Evolutionary conservation across 1,139 yeast species (phyloP), one percentile per base, ranked within the genome.

Genomic region (Chernovozyma sophiae-reginae): DNA sequence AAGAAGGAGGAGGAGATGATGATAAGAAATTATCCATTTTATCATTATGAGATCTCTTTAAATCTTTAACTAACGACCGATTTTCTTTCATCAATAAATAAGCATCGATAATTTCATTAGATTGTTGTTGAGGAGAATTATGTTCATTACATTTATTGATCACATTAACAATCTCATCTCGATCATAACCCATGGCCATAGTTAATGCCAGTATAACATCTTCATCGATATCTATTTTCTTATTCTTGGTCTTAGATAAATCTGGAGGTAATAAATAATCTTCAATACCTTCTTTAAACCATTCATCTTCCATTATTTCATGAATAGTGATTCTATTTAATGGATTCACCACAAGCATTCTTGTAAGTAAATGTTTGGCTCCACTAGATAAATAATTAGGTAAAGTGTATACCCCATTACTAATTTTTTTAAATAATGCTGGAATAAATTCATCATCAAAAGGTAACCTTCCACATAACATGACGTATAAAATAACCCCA

Each of bases 381-480:
- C 97, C 97, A 0, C 81, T 69, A 30, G 95, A 83, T 48, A 92
- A 69, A 56, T 85, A 89, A 51, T 85, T 86, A 19, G 99, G 99
- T 44, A 92, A 73, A 0, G 96, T 82, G 62, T 89, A 94, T 32
- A 90, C 95, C 60, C 98, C 98, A 53, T 89, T 89, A 55, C 90
- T 81, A 54, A 92, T 94, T 58, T 92, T 90, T 60, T 90, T 90
- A 71, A 94, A 92, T 46, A 92, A 70, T 2, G 95, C 96, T 4
- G 99, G 99, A 41, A 92, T 92, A 56, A 90, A 86, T 53, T 92
- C 98, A 58, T 92, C 98, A 61, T 92, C 98, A 60, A 94, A 94
- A 11, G 99, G 99, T 48, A 94, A 74, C 54, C 97, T 74, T 27
- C 99, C 97, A 64, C 97, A 92, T 38, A 92, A 73, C 96, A 92